Conservation (phyloP, 441 rosid species). For the Kokia cookei region DNA sequence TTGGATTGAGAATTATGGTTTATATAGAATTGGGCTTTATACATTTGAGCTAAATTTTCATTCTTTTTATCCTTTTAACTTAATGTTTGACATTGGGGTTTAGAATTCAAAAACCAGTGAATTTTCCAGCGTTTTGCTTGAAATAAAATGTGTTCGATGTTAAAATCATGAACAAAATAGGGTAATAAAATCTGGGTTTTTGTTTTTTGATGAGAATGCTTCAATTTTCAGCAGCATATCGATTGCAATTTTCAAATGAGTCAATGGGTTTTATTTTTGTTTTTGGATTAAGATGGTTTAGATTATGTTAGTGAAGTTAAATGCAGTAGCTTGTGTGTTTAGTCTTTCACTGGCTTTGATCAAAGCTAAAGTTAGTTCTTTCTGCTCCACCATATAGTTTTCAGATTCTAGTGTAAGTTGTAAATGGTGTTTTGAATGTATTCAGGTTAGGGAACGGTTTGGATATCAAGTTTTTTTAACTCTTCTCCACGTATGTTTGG, state of each 20-base stretch:
- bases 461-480: not conserved
- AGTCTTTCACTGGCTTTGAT: not conserved
- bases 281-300: not conserved
- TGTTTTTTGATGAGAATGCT: not conserved
- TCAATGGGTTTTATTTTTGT: not conserved
- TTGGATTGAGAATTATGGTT: not conserved
- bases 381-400: not conserved
- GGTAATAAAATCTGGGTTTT: not conserved
- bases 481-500: too few relatives aligned
- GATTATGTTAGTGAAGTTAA: not conserved
- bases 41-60: not conserved
- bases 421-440: not conserved
- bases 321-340: not conserved
- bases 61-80: not conserved
- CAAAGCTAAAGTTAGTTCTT: not conserved
- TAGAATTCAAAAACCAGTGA: not conserved
- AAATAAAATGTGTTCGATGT: not conserved
- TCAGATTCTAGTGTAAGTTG: not conserved
- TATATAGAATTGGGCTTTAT: not conserved
- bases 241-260: not conserved
- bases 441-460: not conserved
- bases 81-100: not conserved
- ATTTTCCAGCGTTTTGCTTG: not conserved
- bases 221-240: not conserved
- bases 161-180: not conserved